Percentiles rank a stretch among this genome's conserved stretches.
Evolutionary conservation across 805 yeast species (phyloP).

Genomic region (Ascoidea rubescens): DNA sequence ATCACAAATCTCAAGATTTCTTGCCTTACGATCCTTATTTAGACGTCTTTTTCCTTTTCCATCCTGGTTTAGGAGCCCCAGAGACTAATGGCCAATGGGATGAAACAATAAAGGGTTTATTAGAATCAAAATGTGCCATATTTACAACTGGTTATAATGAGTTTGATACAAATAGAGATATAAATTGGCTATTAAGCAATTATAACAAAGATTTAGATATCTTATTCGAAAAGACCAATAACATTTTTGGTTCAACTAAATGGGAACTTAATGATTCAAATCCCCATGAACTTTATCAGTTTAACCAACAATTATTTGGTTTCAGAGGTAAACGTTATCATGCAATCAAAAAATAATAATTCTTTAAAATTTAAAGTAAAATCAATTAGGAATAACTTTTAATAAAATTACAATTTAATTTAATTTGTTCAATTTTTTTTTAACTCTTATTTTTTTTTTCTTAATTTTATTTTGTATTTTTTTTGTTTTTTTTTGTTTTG

Average conservation of each 20-base stretch:
- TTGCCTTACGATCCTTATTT: slow-evolving; percentile 97
- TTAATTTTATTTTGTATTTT: too few relatives aligned
- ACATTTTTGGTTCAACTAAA: slow-evolving; percentile 73
- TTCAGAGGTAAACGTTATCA: slow-evolving; percentile 96
- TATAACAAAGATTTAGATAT: slow-evolving; percentile 71
- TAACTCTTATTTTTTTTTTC: too few relatives aligned
- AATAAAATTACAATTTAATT: too few relatives aligned
- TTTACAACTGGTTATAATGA: slow-evolving; percentile 85
- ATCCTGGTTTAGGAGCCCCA: slow-evolving; percentile 83
- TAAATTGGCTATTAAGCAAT: slow-evolving; percentile 50
- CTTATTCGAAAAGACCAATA: slow-evolving; percentile 58
- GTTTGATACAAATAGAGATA: slow-evolving; percentile 55
- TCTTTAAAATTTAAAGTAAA: too few relatives aligned
- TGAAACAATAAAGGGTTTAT: slow-evolving; percentile 69
- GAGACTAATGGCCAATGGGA: slow-evolving; percentile 70
- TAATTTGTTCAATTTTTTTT: too few relatives aligned
- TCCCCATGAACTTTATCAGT: slow-evolving; percentile 89
- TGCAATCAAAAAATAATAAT: slow-evolving; percentile 33
- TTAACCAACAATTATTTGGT: slow-evolving; percentile 81
- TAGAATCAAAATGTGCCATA: slow-evolving; percentile 88
- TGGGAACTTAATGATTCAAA: slow-evolving; percentile 88
- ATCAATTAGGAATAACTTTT: neutral
- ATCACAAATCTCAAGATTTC: slow-evolving; percentile 85
- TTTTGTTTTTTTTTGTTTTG: too few relatives aligned
- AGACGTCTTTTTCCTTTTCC: slow-evolving; percentile 87